phyloP scores from a whole-genome alignment of 2,329 filamentous ascomycete species.

The Cordyceps pruinosa region DNA sequence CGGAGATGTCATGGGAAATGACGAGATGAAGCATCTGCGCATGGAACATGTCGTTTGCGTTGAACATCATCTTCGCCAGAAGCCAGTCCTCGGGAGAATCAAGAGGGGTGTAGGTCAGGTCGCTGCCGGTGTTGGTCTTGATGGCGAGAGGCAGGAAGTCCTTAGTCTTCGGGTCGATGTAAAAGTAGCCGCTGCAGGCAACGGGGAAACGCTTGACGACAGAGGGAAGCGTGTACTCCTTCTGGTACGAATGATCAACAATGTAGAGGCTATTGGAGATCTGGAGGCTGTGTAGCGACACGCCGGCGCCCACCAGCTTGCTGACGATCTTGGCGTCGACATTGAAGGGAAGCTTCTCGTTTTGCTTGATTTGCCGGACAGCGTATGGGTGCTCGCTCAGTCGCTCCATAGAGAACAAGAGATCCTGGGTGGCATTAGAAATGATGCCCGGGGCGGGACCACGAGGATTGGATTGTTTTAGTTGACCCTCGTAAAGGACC shows the following conservation, averaged over 20 bases:
- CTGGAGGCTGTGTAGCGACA: slow-evolving; percentile 27
- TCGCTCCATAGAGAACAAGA: slow-evolving; percentile 42
- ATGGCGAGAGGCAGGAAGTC: slow-evolving; percentile 43
- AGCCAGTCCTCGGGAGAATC: slow-evolving; percentile 41
- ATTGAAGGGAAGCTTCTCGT: slow-evolving; percentile 30
- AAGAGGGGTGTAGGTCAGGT: slow-evolving; percentile 37
- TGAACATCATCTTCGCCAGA: slow-evolving; percentile 44
- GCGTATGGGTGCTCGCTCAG: slow-evolving; percentile 35
- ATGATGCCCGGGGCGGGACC: slow-evolving; percentile 24
- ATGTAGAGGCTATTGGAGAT: slow-evolving; percentile 34
- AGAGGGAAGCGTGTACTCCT: slow-evolving; percentile 17
- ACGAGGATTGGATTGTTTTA: slow-evolving; percentile 30
- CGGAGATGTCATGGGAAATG: slow-evolving; percentile 35
- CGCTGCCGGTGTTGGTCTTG: slow-evolving; percentile 33
- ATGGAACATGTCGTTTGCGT: slow-evolving; percentile 40
- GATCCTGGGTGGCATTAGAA: slow-evolving; percentile 39
- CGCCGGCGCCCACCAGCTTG: slow-evolving; percentile 23
- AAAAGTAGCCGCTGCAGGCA: slow-evolving; percentile 41
- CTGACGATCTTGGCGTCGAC: slow-evolving; percentile 25
- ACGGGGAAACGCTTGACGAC: slow-evolving; percentile 28
- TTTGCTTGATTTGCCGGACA: slow-evolving; percentile 25
- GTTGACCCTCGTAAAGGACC: slow-evolving; percentile 35
- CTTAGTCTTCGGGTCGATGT: slow-evolving; percentile 30
- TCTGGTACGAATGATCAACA: slow-evolving; percentile 32
- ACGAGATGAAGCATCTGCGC: slow-evolving; percentile 37